Percentiles rank a stretch among this genome's conserved stretches.
These are phyloP conservation scores for Wickerhamiella sorbophila DNA, from an alignment of 805 yeast species.

Conservation along the genomic window DNA sequence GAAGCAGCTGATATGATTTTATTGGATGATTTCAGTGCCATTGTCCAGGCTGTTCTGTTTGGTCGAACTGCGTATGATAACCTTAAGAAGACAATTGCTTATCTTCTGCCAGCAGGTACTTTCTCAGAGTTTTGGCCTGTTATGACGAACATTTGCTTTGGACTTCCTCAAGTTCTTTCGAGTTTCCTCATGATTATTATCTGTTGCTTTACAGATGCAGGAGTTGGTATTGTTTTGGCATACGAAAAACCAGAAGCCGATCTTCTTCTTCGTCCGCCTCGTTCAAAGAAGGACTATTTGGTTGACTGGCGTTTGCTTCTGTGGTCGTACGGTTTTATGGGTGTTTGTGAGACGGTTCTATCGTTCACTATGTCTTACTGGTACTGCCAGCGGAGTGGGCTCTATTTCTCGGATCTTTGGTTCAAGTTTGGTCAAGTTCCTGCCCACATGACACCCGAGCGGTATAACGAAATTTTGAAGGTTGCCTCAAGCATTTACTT, in stretches of 20 bases:
- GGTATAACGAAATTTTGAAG: constrained; percentile 19
- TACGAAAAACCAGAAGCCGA: constrained; percentile 33
- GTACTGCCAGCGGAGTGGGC: constrained; percentile 27
- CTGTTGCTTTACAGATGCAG: constrained; percentile 35
- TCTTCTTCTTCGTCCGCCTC: constrained; percentile 30
- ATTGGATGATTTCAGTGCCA: constrained; percentile 19
- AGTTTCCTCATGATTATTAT: constrained; percentile 40
- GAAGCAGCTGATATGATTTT: constrained; percentile 85
- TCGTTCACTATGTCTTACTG: constrained; percentile 31
- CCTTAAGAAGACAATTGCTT: constrained; percentile 62
- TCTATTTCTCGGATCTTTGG: constrained; percentile 25
- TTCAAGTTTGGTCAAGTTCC: constrained; percentile 26
- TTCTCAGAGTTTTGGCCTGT: constrained; percentile 40
- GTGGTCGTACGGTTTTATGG: constrained; percentile 33
- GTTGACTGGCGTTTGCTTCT: constrained; percentile 29
- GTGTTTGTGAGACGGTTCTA: constrained; percentile 30
- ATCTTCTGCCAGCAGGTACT: constrained; percentile 40
- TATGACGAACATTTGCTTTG: constrained; percentile 33
- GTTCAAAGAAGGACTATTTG: constrained; percentile 30
- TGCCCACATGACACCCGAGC: constrained; percentile 5
- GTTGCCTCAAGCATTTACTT: constrained; percentile 34
- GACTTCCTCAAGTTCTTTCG: constrained; percentile 36
- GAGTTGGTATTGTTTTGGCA: constrained; percentile 32
- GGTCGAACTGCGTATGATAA: constrained; percentile 47
- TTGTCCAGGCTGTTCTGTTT: constrained; percentile 33